Evolutionary conservation across 768 basidiomycete species (phyloP).

Genomic region (Kwoniella dejecticola): DNA sequence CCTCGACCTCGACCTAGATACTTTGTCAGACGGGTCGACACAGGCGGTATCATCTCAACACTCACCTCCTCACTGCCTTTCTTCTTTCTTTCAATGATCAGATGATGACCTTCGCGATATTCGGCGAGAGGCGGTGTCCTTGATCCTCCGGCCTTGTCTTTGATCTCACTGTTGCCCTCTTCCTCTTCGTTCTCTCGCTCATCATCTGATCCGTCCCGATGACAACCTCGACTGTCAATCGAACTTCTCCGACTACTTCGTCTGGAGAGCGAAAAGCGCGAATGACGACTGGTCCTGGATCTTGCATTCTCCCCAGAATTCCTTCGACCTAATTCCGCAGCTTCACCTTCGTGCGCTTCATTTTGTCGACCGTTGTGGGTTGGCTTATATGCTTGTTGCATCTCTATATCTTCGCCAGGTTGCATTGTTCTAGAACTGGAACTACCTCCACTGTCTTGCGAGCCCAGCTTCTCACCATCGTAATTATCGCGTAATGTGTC

Average conservation of each 20-base stretch:
- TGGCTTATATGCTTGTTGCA: conserved; percentile 24
- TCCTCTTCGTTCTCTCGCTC: conserved; percentile 33
- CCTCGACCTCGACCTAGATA: conserved; percentile 66
- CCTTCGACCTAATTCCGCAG: conserved; percentile 25
- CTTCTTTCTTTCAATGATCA: conserved; percentile 65
- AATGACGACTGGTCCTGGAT: neutral
- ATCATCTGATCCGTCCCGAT: conserved; percentile 28
- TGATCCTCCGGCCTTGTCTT: conserved; percentile 37
- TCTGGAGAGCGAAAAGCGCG: conserved; percentile 6
- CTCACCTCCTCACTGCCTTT: conserved; percentile 69
- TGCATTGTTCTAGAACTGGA: conserved; percentile 33
- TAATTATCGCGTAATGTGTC: conserved; percentile 6
- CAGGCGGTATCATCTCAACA: neutral
- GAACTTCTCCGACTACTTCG: conserved; percentile 27
- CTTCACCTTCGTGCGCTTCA: conserved; percentile 16
- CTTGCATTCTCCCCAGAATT: neutral
- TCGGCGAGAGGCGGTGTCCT: conserved; percentile 58
- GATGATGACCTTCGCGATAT: conserved; percentile 73
- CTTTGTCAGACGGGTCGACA: neutral
- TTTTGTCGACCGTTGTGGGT: neutral
- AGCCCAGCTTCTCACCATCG: conserved; percentile 25
- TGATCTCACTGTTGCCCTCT: conserved; percentile 23
- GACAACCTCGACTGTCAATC: conserved; percentile 19
- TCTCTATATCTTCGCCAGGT: conserved; percentile 36
- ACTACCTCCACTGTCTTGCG: conserved; percentile 46